These are phyloP conservation scores for Xeromyces bisporus DNA, from an alignment of 495 filamentous ascomycete genomes.

Conservation along the genomic window DNA sequence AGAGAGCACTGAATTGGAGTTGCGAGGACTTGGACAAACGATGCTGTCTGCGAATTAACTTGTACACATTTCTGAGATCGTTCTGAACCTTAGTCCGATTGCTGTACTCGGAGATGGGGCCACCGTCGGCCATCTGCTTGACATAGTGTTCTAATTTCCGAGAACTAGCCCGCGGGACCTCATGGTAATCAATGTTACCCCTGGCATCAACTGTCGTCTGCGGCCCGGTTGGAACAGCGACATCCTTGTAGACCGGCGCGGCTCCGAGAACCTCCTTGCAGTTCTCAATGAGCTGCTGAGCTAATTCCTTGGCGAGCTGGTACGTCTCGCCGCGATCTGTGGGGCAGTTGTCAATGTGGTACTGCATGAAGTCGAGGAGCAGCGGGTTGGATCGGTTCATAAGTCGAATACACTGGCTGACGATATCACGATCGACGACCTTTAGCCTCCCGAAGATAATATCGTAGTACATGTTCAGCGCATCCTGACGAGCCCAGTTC, in stretches of 20 bases:
- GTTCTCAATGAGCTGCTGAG: conserved; percentile 87
- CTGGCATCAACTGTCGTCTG: conserved; percentile 77
- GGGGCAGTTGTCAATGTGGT: conserved; percentile 98
- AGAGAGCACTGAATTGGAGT: conserved; percentile 84
- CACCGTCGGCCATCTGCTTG: conserved; percentile 94
- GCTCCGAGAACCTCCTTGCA: conserved; percentile 77
- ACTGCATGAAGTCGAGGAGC: conserved; percentile 97
- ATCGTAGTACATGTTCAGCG: conserved; percentile 96
- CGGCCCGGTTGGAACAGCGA: conserved; percentile 78
- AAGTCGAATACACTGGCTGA: conserved; percentile 93
- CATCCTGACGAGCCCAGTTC: conserved; percentile 99
- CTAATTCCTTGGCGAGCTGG: conserved; percentile 88
- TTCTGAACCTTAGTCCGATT: conserved; percentile 96
- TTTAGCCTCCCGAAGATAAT: conserved; percentile 93
- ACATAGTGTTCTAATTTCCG: conserved; percentile 98
- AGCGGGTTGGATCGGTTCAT: conserved; percentile 98
- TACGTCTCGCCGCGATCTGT: conserved; percentile 96
- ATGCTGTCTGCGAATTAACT: conserved; percentile 93
- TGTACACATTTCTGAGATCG: conserved; percentile 84
- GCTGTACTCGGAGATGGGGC: conserved; percentile 95
- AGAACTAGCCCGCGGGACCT: conserved; percentile 73
- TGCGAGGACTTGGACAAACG: conserved; percentile 89
- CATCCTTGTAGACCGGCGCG: conserved; percentile 88
- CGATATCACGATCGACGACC: conserved; percentile 91
- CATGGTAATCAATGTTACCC: conserved; percentile 77